Evolutionary conservation across 768 basidiomycete genomes (phyloP), one percentile per base, ranked within the genome.

Genomic region (Mycena haematopus): DNA sequence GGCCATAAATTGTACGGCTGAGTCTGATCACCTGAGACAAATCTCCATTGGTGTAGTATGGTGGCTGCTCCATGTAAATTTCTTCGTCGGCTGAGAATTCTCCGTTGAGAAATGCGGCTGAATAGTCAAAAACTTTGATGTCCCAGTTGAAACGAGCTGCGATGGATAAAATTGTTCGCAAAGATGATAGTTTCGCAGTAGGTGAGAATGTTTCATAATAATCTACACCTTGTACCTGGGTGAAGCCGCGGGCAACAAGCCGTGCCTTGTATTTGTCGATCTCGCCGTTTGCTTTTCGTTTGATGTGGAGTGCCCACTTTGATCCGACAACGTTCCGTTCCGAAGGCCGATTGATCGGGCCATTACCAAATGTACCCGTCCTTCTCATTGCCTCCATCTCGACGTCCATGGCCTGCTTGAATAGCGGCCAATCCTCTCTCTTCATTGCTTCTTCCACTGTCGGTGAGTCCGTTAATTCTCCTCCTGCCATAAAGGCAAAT

Each of bases 391-490:
- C 40, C 9, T 42, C 40, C 40, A 42, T 42, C 19, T 42, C 40
- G 2, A 67, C 17, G 27, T 49, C 47, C 47, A 49, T 49, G 27
- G 47, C 47, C 17, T 29, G 27, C 29, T 49, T 49, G 17, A 49
- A 49, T 15, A 31, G 17, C 27, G 17, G 51, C 51, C 51, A 52
- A 15, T 52, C 51, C 19, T 3, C 21, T 1, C 33, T 7, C 10
- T 52, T 36, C 33, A n/a, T 52, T 3, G 31, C 51, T 9, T 52
- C 51, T 15, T 52, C 31, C 21, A 52, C 51, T 22, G 21, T 52
- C 6, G 33, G 51, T 21, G 51, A 52, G 21, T 52, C 51, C 14
- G 51, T 35, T 31, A 52, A 2, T 6, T 52, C 51, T 33, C 33
- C 51, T n/a, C 33, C 4, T 10, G 31, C 33, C 7, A 24, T 11